Evolutionary conservation across 1,139 yeast species (phyloP), one percentile per base, ranked within the genome.

Genomic region (Schwanniomyces etchellsii): DNA sequence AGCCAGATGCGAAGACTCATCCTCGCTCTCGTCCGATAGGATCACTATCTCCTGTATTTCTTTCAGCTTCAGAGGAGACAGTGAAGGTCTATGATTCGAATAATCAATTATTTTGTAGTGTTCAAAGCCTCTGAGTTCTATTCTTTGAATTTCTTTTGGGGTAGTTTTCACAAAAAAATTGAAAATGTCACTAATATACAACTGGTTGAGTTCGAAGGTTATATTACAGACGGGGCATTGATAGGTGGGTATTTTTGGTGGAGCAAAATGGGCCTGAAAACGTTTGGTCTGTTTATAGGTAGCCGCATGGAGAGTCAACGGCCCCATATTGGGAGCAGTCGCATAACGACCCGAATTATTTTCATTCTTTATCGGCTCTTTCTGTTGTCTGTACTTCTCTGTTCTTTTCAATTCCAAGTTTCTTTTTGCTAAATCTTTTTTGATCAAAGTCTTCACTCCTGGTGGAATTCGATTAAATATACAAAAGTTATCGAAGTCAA

Each of bases 401-500:
- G 46, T 35, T 26, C 46, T 48, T 36, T 55, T 56, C 34, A 49
- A 38, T 27, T 50, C 50, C 23, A 51, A 42, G 29, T 55, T 53
- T 31, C 51, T 51, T 28, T 43, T 37, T 11, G 54, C 45, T 39
- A 56, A 48, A 17, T 55, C 60, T 30, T 55, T 57, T 25, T 50
- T 45, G 4, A 64, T 44, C 4, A 55, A 39, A 12, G 41, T 43
- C 33, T 43, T 47, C 6, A 60, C 50, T 0, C 64, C 63, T 4
- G 40, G 35, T 4, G 67, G 58, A 3, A 67, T 52, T 26, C 52
- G 57, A 40, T 64, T 59, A 39, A 62, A 63, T 9, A 52, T 34
- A 43, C 74, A 67, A 36, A 67, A 67, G 32, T 52, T 61, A 10
- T 64, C 65, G 37, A 59, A 64, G 38, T 67, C 74, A 47, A 67